A percentile compares a stretch with the other conserved stretches of the same genome.
phyloP scores from a whole-genome alignment of 2,329 filamentous ascomycete species.

The Lecanicillium sp. region DNA sequence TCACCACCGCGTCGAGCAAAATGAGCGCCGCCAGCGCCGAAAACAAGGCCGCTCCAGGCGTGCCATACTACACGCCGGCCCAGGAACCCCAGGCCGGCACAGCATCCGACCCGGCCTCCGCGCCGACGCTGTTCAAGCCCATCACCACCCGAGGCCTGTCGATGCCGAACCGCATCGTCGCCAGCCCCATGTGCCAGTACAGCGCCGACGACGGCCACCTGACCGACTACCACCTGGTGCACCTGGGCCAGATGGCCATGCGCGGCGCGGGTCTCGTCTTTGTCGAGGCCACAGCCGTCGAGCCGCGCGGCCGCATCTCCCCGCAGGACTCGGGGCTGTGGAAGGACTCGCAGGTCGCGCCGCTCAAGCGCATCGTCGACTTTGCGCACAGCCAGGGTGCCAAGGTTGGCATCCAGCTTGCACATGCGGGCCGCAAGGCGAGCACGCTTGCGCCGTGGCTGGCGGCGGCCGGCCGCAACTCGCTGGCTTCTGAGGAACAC shows the following conservation, averaged over 20 bases:
- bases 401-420: conserved; percentile 72
- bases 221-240: conserved; percentile 75
- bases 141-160: conserved; percentile 45
- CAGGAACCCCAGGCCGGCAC: conserved; percentile 45
- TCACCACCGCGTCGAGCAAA: no score
- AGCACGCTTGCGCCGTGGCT: conserved; percentile 59
- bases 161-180: conserved; percentile 49
- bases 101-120: conserved; percentile 27
- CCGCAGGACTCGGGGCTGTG: conserved; percentile 75
- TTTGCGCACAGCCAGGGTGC: conserved; percentile 74
- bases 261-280: conserved; percentile 68
- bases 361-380: conserved; percentile 62
- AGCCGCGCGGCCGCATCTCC: conserved; percentile 72
- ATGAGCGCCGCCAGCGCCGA: conserved; percentile 9
- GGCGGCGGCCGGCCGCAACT: conserved; percentile 35
- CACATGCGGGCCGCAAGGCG: conserved; percentile 69
- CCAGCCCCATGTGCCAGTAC: conserved; percentile 57
- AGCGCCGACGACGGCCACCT: conserved; percentile 56
- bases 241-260: conserved; percentile 70
- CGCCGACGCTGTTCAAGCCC: conserved; percentile 50
- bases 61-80: conserved; percentile 46
- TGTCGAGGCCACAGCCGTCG: conserved; percentile 71
- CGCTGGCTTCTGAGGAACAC: conserved; percentile 41
- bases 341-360: conserved; percentile 74
- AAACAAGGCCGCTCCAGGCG: conserved; percentile 34